phyloP scores from a whole-genome alignment of 164 flowering plant genomes.

The Annona cherimola region DNA sequence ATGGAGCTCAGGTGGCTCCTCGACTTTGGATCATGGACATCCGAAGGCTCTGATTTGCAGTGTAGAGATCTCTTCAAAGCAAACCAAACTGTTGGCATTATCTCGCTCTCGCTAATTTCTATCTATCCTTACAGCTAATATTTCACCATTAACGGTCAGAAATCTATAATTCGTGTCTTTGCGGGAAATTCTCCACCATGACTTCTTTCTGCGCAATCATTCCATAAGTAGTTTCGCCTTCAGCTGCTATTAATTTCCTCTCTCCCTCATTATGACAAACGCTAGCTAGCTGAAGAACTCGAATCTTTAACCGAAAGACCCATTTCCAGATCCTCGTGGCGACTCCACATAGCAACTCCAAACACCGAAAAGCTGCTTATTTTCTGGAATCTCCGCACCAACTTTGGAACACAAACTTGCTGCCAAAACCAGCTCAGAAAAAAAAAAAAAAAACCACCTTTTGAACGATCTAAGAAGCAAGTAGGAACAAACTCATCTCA shows the following conservation, averaged over 20 bases:
- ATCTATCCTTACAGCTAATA: background rate
- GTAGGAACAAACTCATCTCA: background rate
- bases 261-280: background rate
- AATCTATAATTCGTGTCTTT: background rate
- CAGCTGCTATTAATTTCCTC: background rate
- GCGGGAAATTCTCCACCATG: background rate
- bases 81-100: conserved; percentile 91
- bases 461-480: no score
- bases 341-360: background rate
- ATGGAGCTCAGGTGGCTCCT: conserved; percentile 57
- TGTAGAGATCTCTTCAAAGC: conserved; percentile 75
- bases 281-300: background rate
- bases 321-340: background rate
- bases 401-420: background rate
- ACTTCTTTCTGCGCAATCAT: background rate
- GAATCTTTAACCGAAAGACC: background rate
- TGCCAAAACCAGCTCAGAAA: background rate
- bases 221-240: background rate
- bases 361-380: background rate
- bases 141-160: background rate
- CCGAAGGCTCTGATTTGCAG: conserved; percentile 81
- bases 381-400: background rate
- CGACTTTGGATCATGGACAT: conserved; percentile 76
- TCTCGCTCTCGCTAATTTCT: conserved; percentile 9
- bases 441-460: background rate